Conservation (phyloP, 305 asterid species). For the Fraxinus angustifolia region DNA sequence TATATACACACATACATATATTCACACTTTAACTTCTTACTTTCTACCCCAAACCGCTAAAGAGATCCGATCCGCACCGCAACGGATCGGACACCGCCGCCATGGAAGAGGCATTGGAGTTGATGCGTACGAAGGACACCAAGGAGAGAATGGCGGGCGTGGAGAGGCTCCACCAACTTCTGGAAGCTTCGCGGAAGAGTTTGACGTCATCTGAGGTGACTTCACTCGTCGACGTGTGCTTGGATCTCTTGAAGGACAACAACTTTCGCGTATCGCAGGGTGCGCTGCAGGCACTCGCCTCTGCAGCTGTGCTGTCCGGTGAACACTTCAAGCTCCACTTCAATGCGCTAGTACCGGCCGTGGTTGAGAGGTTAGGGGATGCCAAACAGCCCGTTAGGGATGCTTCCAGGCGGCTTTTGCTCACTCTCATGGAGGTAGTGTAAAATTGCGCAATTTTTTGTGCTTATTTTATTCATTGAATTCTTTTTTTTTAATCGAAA, state of each 20-base stretch:
- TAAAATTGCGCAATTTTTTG: background rate
- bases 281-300: conserved; percentile 82
- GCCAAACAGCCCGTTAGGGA: conserved; percentile 93
- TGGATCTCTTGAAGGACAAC: conserved; percentile 93
- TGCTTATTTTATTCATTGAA: background rate
- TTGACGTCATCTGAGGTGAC: conserved; percentile 74
- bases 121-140: conserved; percentile 92
- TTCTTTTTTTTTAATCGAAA: background rate
- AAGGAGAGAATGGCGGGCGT: conserved; percentile 99
- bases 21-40: background rate
- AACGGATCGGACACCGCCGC: conserved; percentile 14
- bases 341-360: conserved; percentile 88
- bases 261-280: conserved; percentile 94
- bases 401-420: conserved; percentile 76
- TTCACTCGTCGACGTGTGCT: conserved; percentile 76
- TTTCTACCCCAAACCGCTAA: background rate
- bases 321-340: conserved; percentile 93
- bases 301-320: conserved; percentile 95
- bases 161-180: conserved; percentile 89
- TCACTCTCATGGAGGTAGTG: conserved; percentile 91
- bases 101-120: conserved; percentile 95
- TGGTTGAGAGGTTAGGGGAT: conserved; percentile 86
- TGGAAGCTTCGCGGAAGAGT: conserved; percentile 79
- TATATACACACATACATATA: background rate
- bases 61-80: background rate